Evolutionary conservation across 31 red algal genomes (phyloP), one percentile per base, ranked within the genome.

Genomic region (Odonthalia washingtoniensis): DNA sequence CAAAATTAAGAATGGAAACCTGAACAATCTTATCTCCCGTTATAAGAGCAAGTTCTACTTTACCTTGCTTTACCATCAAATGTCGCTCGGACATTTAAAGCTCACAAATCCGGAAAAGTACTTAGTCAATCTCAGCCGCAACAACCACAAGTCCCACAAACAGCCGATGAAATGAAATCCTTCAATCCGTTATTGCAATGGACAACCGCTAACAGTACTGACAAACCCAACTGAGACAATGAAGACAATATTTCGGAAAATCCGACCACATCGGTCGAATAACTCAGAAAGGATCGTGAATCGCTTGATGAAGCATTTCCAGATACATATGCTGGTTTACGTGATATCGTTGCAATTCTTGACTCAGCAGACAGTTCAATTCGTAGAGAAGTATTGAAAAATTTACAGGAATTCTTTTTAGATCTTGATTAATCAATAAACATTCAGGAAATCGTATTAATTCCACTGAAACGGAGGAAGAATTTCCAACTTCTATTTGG

Each of bases 371-470:
- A 57, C 21, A 57, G 21, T 57, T 9, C 9, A 4, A 42, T 68
- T 21, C 49, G 52, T 57, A 63, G 72, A 32, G 64, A 79, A 67
- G 46, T 39, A 3, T 60, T 74, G 52, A 35, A 53, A 16, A 84
- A 53, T 16, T 45, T 98, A n/a, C 87, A 98, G 72, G 91, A 94
- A 44, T 95, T 92, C 75, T 89, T 92, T 64, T 72, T 84, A 52
- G 95, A 98, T 62, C 76, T 94, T 30, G 91, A 98, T 63, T 94
- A 85, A 36, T 91, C 95, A 0, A 67, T 94, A 26, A 98, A 98
- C 69, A 89, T 98, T 64, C 81, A 92, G 2, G 94, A 94, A 76
- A 44, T 46, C n/a, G 86, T 3, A 49, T 88, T 17, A 60, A 83
- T 37, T 57, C 32, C 27, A 60, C 86, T 1, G 88, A 45, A 31